These are phyloP conservation scores for Solanum gracilifrons DNA, from an alignment of 257 asterid species.

Conservation along the genomic window DNA sequence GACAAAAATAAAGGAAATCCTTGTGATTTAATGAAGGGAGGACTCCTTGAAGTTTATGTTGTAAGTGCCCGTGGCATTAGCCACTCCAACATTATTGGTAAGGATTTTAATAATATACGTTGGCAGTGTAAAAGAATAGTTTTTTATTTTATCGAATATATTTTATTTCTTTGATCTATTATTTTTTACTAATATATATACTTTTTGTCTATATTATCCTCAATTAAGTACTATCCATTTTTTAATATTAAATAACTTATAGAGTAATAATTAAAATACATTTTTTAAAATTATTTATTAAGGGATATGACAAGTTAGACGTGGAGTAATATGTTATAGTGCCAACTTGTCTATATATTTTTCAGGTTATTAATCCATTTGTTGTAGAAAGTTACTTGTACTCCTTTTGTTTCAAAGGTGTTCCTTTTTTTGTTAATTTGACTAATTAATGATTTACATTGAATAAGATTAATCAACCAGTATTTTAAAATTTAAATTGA, in stretches of 20 bases:
- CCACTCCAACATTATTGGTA: conserved; percentile 31
- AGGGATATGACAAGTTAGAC: background rate
- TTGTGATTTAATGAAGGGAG: conserved; percentile 40
- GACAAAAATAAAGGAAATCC: background rate
- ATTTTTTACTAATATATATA: too few species aligned
- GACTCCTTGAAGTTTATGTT: conserved; percentile 63
- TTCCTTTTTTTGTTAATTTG: background rate
- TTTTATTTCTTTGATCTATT: background rate
- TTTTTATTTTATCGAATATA: background rate
- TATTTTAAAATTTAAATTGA: background rate
- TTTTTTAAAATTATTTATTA: too few species aligned
- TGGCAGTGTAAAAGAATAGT: background rate
- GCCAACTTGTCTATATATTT: too few species aligned
- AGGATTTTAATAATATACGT: background rate
- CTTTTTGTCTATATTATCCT: too few species aligned
- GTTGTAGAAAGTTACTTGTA: background rate
- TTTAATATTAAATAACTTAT: background rate
- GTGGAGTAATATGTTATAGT: background rate
- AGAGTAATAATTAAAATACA: background rate
- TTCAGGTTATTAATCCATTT: too few species aligned
- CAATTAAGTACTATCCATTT: background rate
- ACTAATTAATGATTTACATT: background rate
- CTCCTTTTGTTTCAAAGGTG: background rate
- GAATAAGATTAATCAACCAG: background rate
- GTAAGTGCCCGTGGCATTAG: conserved; percentile 62